Conservation (phyloP, 805 yeast genomes). For the Yamadazyma sp. region DNA sequence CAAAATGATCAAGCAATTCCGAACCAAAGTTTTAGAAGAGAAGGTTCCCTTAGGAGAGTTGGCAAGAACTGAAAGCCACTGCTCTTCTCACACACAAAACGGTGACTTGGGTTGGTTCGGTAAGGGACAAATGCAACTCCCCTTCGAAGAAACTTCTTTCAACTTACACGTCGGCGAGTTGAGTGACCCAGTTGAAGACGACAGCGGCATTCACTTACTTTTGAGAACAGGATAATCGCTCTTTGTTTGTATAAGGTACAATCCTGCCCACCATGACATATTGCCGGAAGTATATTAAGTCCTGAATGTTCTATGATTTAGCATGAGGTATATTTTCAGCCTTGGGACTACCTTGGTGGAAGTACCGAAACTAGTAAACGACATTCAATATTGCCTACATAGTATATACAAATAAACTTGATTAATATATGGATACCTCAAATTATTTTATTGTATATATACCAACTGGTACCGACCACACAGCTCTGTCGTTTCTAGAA, state of each 20-base stretch:
- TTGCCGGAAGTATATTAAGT: too few relatives aligned
- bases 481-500: background rate
- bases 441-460: too few relatives aligned
- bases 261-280: too few relatives aligned
- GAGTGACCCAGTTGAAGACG: conserved; percentile 81
- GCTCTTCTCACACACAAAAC: conserved; percentile 79
- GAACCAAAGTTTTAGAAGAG: conserved; percentile 61
- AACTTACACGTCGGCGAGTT: conserved; percentile 78
- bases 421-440: too few relatives aligned
- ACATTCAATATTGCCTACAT: too few relatives aligned
- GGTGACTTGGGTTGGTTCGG: conserved; percentile 93
- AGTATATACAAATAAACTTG: too few relatives aligned
- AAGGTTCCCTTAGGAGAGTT: conserved; percentile 65
- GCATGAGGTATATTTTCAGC: too few relatives aligned
- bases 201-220: conserved; percentile 87
- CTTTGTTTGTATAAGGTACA: too few relatives aligned
- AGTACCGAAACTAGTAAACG: too few relatives aligned
- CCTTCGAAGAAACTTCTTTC: conserved; percentile 87
- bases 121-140: conserved; percentile 92
- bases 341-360: too few relatives aligned
- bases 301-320: too few relatives aligned
- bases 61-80: conserved; percentile 84
- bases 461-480: conserved; percentile 1
- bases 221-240: conserved; percentile 83
- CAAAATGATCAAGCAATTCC: conserved; percentile 55